Percentiles rank a stretch among this genome's conserved stretches.
These are phyloP conservation scores for Populus hybrid DNA, from an alignment of 441 rosid genomes.

Conservation along the genomic window DNA sequence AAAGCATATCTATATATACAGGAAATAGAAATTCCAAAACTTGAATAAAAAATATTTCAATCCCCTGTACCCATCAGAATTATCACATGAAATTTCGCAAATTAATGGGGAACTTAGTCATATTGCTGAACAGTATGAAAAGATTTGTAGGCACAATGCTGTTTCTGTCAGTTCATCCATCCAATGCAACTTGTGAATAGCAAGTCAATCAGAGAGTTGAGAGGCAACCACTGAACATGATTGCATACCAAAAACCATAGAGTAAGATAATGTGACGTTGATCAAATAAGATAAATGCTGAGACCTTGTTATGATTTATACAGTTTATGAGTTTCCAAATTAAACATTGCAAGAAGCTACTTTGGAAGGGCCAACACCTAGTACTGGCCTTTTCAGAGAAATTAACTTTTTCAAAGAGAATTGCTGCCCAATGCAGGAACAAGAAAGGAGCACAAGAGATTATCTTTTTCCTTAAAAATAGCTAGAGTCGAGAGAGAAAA, in stretches of 20 bases:
- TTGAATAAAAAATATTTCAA: not conserved
- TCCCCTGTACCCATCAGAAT: not conserved
- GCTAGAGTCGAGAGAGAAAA: not conserved
- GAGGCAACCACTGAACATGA: not conserved
- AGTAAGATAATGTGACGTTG: not conserved
- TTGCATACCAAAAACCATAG: not conserved
- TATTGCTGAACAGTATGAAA: not conserved
- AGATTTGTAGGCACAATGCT: not conserved
- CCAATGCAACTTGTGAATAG: not conserved
- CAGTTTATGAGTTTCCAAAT: not conserved
- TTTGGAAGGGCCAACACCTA: not conserved
- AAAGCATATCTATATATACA: not conserved
- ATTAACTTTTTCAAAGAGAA: not conserved
- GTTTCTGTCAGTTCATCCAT: not conserved
- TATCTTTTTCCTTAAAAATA: not conserved
- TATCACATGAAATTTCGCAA: not conserved
- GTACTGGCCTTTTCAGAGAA: not conserved
- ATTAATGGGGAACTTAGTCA: not conserved
- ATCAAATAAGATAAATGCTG: not conserved
- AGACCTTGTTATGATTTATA: not conserved
- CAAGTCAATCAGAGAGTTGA: not conserved
- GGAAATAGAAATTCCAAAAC: not conserved
- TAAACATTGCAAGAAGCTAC: not conserved
- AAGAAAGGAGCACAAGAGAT: not conserved
- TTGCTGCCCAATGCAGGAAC: not conserved